phyloP scores from a whole-genome alignment of 78 protist genomes.

The Trichosphaerium sp. region DNA sequence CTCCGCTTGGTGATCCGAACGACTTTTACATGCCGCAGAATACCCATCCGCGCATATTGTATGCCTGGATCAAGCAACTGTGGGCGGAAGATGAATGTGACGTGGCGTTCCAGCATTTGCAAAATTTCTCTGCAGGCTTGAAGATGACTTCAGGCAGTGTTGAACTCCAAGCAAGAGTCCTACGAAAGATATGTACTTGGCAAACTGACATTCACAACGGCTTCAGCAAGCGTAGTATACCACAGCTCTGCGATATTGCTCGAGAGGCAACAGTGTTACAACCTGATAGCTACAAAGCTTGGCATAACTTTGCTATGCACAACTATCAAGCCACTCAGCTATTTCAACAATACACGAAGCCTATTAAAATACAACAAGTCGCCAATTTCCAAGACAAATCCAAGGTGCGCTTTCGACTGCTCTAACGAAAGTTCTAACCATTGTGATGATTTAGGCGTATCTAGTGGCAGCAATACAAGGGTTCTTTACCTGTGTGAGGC shows the following conservation, averaged over 20 bases:
- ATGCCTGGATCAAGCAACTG: conserved; percentile 73
- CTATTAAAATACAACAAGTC: conserved; percentile 17
- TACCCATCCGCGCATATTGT: conserved; percentile 56
- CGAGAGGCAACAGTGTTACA: conserved; percentile 50
- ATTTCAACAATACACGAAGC: conserved; percentile 46
- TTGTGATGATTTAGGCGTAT: too few species aligned
- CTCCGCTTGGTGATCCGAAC: conserved; percentile 15
- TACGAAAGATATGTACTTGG: conserved; percentile 76
- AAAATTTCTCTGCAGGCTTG: too few species aligned
- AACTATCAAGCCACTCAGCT: conserved; percentile 64
- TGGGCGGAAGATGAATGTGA: conserved; percentile 59
- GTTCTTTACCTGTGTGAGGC: conserved; percentile 79
- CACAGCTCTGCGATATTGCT: conserved; percentile 31
- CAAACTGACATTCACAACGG: conserved; percentile 17
- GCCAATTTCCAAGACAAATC: too few species aligned
- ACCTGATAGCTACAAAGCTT: conserved; percentile 82
- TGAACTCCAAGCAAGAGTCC: conserved; percentile 44
- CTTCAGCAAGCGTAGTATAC: conserved; percentile 22
- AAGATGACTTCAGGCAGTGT: too few species aligned
- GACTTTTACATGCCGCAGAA: conserved; percentile 23
- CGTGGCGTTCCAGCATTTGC: conserved; percentile 24
- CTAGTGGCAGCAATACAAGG: conserved; percentile 61
- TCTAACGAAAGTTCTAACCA: too few species aligned
- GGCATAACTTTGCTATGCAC: conserved; percentile 90
- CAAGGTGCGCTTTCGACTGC: background rate